Evolutionary conservation across 345 rosid species (phyloP).

Genomic region (Cardamine resedifolia): DNA sequence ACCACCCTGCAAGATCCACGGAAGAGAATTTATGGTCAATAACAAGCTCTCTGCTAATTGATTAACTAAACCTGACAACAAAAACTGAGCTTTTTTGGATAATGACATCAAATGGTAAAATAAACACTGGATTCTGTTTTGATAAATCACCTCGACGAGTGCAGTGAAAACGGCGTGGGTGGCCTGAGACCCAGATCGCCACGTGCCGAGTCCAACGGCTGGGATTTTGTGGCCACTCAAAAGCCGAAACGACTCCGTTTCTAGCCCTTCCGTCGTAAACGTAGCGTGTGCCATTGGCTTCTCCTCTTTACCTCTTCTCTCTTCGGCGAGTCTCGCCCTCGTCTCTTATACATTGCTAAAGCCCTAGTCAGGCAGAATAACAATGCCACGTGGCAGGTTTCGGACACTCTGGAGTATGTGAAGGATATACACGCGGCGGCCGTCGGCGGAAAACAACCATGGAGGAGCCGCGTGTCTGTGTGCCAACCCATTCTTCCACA

Average conservation of each 20-base stretch:
- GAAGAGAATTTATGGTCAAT: neutral
- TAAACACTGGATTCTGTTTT: neutral
- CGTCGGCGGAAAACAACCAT: conserved; percentile 6
- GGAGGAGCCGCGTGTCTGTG: conserved; percentile 23
- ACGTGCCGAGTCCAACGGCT: conserved; percentile 56
- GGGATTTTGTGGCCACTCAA: conserved; percentile 55
- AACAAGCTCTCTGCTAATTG: neutral
- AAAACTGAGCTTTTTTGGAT: neutral
- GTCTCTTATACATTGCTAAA: neutral
- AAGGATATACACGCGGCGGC: conserved; percentile 24
- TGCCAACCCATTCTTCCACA: neutral
- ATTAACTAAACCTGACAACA: neutral
- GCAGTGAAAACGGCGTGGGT: conserved; percentile 47
- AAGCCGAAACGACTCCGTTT: conserved; percentile 45
- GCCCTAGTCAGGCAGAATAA: neutral
- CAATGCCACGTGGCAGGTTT: conserved; percentile 21
- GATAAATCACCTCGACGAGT: conserved; percentile 42
- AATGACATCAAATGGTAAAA: neutral
- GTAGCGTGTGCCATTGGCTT: conserved; percentile 45
- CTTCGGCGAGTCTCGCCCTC: neutral
- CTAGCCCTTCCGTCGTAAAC: conserved; percentile 30
- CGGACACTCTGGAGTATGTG: neutral
- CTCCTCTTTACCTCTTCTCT: neutral
- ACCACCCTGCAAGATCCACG: conserved; percentile 40
- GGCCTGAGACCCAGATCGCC: conserved; percentile 48